Evolutionary conservation across 495 filamentous ascomycete species (phyloP).

Genomic region (Polyplosphaeria fusca): DNA sequence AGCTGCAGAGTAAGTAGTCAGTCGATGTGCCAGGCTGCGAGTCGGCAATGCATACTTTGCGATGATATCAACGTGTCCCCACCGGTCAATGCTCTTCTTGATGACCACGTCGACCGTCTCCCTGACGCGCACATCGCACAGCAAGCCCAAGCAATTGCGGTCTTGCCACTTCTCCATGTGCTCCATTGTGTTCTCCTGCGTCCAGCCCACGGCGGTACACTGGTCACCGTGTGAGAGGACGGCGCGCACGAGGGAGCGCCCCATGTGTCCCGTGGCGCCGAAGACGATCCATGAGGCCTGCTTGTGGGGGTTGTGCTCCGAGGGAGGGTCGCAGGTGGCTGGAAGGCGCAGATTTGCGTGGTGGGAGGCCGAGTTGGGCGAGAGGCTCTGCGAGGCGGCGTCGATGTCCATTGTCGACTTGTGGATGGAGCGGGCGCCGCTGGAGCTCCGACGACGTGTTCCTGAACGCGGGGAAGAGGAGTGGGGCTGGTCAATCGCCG

Average conservation of each 20-base stretch:
- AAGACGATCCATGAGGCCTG: slow-evolving; percentile 57
- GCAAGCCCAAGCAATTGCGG: slow-evolving; percentile 66
- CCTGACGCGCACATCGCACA: slow-evolving; percentile 86
- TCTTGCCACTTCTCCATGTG: slow-evolving; percentile 64
- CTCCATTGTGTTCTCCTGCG: slow-evolving; percentile 72
- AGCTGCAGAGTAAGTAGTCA: slow-evolving; percentile 41
- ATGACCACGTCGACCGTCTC: slow-evolving; percentile 73
- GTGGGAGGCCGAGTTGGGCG: slow-evolving; percentile 29
- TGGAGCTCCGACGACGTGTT: neutral
- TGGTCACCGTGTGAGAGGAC: slow-evolving; percentile 78
- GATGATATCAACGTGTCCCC: slow-evolving; percentile 82
- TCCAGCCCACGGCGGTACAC: slow-evolving; percentile 83
- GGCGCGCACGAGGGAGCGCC: slow-evolving; percentile 79
- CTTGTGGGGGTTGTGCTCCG: slow-evolving; percentile 35
- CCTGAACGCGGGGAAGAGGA: neutral
- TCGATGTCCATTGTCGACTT: slow-evolving; percentile 29
- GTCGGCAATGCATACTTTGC: slow-evolving; percentile 55
- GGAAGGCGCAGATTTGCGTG: slow-evolving; percentile 36
- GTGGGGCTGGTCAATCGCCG: too few relatives aligned
- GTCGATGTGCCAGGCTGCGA: neutral
- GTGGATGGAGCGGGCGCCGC: neutral
- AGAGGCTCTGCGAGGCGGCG: slow-evolving; percentile 27
- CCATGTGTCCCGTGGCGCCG: slow-evolving; percentile 94
- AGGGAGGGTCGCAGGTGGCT: slow-evolving; percentile 37
- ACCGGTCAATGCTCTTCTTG: slow-evolving; percentile 63